These are phyloP conservation scores for Blastobotrys proliferans DNA, from an alignment of 1,139 yeast species.

Conservation along the genomic window DNA sequence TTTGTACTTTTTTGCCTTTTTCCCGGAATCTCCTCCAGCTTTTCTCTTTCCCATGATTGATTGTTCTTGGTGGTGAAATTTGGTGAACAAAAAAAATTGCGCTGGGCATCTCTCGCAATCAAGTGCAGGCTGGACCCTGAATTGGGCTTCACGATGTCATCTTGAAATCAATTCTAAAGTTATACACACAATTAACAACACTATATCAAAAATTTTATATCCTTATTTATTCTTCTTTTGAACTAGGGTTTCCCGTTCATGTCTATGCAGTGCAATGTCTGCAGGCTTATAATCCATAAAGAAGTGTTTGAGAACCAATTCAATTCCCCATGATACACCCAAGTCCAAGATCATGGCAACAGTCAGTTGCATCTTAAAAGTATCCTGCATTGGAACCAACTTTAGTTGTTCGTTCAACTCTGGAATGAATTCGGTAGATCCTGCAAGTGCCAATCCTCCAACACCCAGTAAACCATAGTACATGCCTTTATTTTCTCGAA, in stretches of 20 bases:
- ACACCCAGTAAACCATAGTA: slow-evolving; percentile 92
- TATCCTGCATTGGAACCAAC: slow-evolving; percentile 76
- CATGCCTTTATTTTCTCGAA: slow-evolving; percentile 92
- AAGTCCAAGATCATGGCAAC: slow-evolving; percentile 70
- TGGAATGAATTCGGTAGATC: slow-evolving; percentile 92
- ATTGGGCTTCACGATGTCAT: no score
- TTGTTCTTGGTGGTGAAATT: no score
- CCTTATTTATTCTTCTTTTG: slow-evolving; percentile 30
- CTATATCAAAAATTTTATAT: no score
- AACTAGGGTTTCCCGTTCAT: slow-evolving; percentile 31
- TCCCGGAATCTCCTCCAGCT: slow-evolving; percentile 1
- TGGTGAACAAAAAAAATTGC: no score
- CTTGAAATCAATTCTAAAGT: no score
- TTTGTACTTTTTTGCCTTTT: slow-evolving; percentile 8
- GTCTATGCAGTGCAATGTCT: slow-evolving; percentile 62
- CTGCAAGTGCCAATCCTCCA: slow-evolving; percentile 80
- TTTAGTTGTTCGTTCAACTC: slow-evolving; percentile 89
- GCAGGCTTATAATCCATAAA: slow-evolving; percentile 91
- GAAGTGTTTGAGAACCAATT: slow-evolving; percentile 68
- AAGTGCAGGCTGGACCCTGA: no score
- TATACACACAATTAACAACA: no score
- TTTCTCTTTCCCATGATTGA: slow-evolving; percentile 14
- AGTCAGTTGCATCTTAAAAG: slow-evolving; percentile 78
- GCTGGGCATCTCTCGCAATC: no score
- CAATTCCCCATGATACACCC: slow-evolving; percentile 74